Percentiles rank a stretch among this genome's conserved stretches.
phyloP scores from a whole-genome alignment of 352 stramenopile species.

The Pythium plurisporium region DNA sequence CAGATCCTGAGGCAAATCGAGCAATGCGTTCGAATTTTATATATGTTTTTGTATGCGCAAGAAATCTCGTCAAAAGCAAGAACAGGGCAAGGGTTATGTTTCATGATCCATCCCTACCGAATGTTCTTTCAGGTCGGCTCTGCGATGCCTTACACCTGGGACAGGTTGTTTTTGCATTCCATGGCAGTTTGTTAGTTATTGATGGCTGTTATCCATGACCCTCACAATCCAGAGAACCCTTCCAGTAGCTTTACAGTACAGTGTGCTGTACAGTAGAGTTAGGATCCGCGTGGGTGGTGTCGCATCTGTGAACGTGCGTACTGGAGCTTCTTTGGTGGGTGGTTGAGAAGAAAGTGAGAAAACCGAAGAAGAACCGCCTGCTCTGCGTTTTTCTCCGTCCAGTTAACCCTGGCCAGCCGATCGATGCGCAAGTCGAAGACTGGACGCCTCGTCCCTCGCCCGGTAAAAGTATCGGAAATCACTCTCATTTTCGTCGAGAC shows the following conservation, averaged over 20 bases:
- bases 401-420: background rate
- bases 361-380: background rate
- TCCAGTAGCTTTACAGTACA: too few relatives aligned
- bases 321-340: too few relatives aligned
- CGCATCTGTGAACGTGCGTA: background rate
- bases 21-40: too few relatives aligned
- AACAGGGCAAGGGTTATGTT: slow-evolving; percentile 1
- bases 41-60: background rate
- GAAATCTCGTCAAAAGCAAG: background rate
- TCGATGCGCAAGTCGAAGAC: background rate
- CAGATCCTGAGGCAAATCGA: background rate
- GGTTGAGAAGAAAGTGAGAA: background rate
- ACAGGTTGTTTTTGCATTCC: background rate
- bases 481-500: too few relatives aligned
- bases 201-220: too few relatives aligned
- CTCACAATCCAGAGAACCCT: too few relatives aligned
- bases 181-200: too few relatives aligned
- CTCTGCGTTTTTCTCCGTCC: background rate
- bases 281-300: background rate
- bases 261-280: background rate
- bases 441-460: background rate
- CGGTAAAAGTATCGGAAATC: slow-evolving; percentile 7
- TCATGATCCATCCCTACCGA: too few relatives aligned
- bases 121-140: too few relatives aligned
- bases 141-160: too few relatives aligned